phyloP scores from a whole-genome alignment of 2,329 filamentous ascomycete genomes.

The Calycina herbarum region DNA sequence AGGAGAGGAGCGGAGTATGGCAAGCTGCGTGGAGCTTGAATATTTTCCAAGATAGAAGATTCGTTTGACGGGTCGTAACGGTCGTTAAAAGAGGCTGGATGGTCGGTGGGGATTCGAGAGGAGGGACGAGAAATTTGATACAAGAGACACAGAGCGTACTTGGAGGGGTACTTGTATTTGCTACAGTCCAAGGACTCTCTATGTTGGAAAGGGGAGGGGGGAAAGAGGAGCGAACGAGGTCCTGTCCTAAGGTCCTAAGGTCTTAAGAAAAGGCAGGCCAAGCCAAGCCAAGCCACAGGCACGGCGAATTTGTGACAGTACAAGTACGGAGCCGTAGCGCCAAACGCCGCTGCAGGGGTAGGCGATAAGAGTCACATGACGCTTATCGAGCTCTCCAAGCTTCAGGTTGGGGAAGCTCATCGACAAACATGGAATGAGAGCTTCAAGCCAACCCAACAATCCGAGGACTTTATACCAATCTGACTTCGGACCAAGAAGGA shows the following conservation, averaged over 20 bases:
- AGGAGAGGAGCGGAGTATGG: slow-evolving; percentile 10
- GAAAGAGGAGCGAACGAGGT: slow-evolving; percentile 3
- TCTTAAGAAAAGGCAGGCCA: neutral
- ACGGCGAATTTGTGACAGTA: slow-evolving; percentile 3
- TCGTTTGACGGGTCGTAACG: slow-evolving; percentile 37
- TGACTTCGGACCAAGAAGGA: neutral
- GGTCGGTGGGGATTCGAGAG: slow-evolving; percentile 2
- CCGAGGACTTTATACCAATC: neutral
- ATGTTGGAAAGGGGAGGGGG: slow-evolving; percentile 12
- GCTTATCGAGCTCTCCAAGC: slow-evolving; percentile 8
- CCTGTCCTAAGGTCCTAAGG: neutral
- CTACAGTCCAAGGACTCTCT: slow-evolving; percentile 25
- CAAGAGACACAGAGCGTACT: neutral
- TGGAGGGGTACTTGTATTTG: slow-evolving; percentile 16
- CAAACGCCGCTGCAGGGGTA: neutral
- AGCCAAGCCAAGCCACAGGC: neutral
- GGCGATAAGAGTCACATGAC: slow-evolving; percentile 22
- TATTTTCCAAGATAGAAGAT: slow-evolving; percentile 34
- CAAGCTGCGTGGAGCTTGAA: slow-evolving; percentile 5
- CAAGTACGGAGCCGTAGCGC: slow-evolving; percentile 1
- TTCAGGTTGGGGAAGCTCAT: slow-evolving; percentile 19
- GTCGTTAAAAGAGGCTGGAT: slow-evolving; percentile 26
- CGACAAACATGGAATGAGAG: slow-evolving; percentile 21
- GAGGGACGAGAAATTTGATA: neutral
- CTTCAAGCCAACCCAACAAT: slow-evolving; percentile 9